Base-by-base conservation (phyloP, 2,329 filamentous ascomycete species). In the Thielaviopsis ethacetica region DNA sequence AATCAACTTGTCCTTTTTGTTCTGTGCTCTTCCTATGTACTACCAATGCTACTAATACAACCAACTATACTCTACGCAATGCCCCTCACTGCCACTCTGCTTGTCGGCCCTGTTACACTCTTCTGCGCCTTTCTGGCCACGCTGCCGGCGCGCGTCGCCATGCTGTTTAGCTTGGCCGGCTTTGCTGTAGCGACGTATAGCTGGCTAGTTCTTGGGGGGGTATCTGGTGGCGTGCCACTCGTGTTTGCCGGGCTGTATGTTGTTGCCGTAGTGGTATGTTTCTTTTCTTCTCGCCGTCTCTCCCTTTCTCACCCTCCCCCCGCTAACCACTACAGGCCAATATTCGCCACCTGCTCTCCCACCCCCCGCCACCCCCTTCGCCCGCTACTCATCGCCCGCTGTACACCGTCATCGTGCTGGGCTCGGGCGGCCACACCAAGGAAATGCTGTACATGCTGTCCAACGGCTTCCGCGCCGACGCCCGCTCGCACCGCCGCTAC, bases 341-440 rank as follows among this genome's bases (percentile, higher is more conserved):
- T 34, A 30, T 54, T 5, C 55, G 50, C 44, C 54, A 51, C 19
- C 54, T 60, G 12, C 54, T 26, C 26, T 17, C 9, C n/a, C 34
- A 13, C 53, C 27, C 13, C 41, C 27, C 21, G 38, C 17, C 15
- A 17, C 54, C 26, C 6, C 24, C n/a, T 22, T 52, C 22, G 12
- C 19, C 15, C 34, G 10, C 47, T 7, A n/a, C n/a, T n/a, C n/a
- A n/a, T n/a, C n/a, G n/a, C n/a, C 55, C 59, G 5, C 27, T 58
- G 6, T 63, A 63, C 53, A 59, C 58, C 0, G 27, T 61, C n/a
- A 44, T 59, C 22, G 84, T 97, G 26, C 84, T 97, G 24, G 93
- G 93, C 57, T 94, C 88, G 2, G 93, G 93, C 34, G 93, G 93
- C 0, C 93, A 98, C 71, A 96, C 93, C 0, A 84, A 89, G 54